Evolutionary conservation across 352 stramenopile genomes (phyloP), one percentile per base, ranked within the genome.

Genomic region (Lagenidium sp.): DNA sequence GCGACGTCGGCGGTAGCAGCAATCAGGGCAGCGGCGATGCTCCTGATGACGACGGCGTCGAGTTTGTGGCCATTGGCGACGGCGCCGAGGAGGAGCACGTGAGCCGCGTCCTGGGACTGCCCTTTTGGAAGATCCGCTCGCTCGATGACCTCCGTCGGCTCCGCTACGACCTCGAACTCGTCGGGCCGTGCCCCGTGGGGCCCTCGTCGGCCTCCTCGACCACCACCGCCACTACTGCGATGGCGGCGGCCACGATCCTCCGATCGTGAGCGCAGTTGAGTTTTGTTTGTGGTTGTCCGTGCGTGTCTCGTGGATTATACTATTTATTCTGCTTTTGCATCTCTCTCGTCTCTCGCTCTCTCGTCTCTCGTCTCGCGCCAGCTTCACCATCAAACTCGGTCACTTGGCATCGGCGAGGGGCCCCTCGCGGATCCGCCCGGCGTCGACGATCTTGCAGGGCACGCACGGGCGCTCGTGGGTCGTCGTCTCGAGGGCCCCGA

Each of bases 61-160:
- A 88, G 47, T 91, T 87, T 44, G 47, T 89, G 15, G 79, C 71
- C 4, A 81, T 91, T 34, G 79, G 79, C 12, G 79, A 89, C 48
- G 79, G 79, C 4, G 56, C 73, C 13, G 79, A 91, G 46, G 79
- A 91, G 55, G 73, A 91, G 54, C 66, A 82, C 23, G 76, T 85
- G 38, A 89, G 76, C 25, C 61, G 60, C 10, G 61, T 57, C 13
- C 65, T 86, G 8, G 79, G 72, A 38, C 69, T 91, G 21, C 50
- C 67, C 40, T 91, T 91, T 44, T 63, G 79, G 67, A 82, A 83
- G 56, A 80, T 89, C 43, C 55, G 65, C 8, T 80, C 65, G 23
- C 60, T 89, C 31, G 57, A 75, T 19, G 71, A 89, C 36, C 58
- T 86, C 34, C 66, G 70, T 30, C 53, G 65, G 20, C 59, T 90